phyloP scores from a whole-genome alignment of 2,329 filamentous ascomycete genomes.

The Aspergillus intermedius region DNA sequence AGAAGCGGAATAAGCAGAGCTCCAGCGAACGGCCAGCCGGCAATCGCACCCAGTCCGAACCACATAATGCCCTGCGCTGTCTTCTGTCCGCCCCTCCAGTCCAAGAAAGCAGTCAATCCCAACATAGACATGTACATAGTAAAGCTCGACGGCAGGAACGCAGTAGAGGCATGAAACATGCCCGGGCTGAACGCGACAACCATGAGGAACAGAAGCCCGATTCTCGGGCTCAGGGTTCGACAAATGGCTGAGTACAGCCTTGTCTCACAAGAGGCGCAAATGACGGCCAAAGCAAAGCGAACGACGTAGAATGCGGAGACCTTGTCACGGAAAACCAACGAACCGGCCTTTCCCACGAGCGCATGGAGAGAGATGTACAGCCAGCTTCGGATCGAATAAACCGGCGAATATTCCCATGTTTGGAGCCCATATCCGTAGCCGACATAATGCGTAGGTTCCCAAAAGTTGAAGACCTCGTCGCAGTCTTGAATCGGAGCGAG shows the following conservation, averaged over 20 bases:
- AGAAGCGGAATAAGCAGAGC: conserved; percentile 77
- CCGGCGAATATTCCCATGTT: conserved; percentile 97
- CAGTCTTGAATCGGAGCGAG: conserved; percentile 94
- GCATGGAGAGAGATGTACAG: conserved; percentile 79
- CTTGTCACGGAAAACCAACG: conserved; percentile 48
- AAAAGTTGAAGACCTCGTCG: conserved; percentile 98
- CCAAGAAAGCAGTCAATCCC: conserved; percentile 81
- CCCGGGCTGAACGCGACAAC: conserved; percentile 74
- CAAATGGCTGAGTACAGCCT: conserved; percentile 73
- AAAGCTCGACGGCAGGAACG: conserved; percentile 89
- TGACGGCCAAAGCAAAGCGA: conserved; percentile 64
- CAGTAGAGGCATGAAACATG: conserved; percentile 84
- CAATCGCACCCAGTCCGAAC: conserved; percentile 75
- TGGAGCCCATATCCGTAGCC: conserved; percentile 88
- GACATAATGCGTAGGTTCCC: conserved; percentile 93
- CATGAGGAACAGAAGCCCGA: conserved; percentile 78
- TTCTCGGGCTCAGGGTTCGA: conserved; percentile 68
- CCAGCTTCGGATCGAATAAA: conserved; percentile 94
- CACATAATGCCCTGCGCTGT: conserved; percentile 81
- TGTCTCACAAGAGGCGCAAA: conserved; percentile 77
- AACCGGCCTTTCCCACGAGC: conserved; percentile 58
- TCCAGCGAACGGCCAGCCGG: conserved; percentile 92
- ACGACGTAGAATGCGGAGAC: conserved; percentile 76
- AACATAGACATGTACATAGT: conserved; percentile 92
- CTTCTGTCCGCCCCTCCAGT: conserved; percentile 72